Evolutionary conservation across 2,329 filamentous ascomycete genomes (phyloP), one percentile per base, ranked within the genome.

Genomic region (Clonostachys rhizophaga): DNA sequence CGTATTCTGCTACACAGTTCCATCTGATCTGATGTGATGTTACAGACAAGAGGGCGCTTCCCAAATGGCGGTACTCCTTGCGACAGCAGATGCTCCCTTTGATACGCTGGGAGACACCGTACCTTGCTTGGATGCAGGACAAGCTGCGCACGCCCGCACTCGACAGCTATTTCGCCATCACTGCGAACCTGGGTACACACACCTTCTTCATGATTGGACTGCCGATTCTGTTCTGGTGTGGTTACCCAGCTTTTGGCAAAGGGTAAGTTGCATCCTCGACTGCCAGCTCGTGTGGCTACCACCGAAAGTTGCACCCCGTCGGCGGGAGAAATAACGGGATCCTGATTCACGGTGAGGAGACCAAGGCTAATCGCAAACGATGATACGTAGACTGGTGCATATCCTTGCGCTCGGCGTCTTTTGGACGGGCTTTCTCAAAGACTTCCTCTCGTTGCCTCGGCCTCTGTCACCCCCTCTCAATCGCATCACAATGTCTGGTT

Each of bases 161-260:
- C 59, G 94, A 99, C 68, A 89, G 89, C 52, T 99, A 96, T 73
- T 99, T 99, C 68, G 92, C 94, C 44, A 89, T 95, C 54, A 95
- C 91, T 1, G 94, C 94, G 53, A 99, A 97, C 66, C 80, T 97
- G 47, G 90, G 94, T 54, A 99, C 94, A 1, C 94, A 99, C 69
- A 99, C 94, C 1, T 97, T 96, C 73, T 99, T 96, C 75, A 97
- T 97, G 91, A 79, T 96, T 55, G 87, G 90, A 49, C 72, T 99
- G 59, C 94, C 94, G 6, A 89, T 97, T 54, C 79, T 96, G 56
- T 97, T 97, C 72, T 99, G 94, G 94, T 96, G 90, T 60, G 92
- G 92, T 46, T 88, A 91, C 68, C 84, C 87, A 40, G 84, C 79
- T 52, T 80, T 95, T 55, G 94, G 90, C 47, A 87, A 94, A 72